phyloP scores from a whole-genome alignment of 139 green algal species.

The Deuterostichococcus epilithicus region DNA sequence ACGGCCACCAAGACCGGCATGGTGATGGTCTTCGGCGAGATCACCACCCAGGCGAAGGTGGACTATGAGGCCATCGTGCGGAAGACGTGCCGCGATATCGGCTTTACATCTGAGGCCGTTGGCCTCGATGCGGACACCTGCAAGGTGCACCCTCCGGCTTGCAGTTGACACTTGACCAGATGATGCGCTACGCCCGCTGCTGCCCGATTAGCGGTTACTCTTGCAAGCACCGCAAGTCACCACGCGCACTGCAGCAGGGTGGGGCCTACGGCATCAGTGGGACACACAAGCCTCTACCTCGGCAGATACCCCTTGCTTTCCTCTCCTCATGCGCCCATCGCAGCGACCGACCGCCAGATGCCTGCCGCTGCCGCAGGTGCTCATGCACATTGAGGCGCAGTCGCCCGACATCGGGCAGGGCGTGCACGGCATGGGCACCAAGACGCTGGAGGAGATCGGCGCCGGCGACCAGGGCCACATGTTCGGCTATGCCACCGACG shows the following conservation, averaged over 20 bases:
- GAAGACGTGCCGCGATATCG: conserved; percentile 76
- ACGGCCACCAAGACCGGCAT: conserved; percentile 98
- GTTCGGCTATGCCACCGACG: conserved; percentile 99
- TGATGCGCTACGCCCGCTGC: neutral
- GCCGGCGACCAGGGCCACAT: conserved; percentile 99
- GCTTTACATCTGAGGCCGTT: conserved; percentile 92
- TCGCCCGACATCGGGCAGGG: conserved; percentile 97
- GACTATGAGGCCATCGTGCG: conserved; percentile 95
- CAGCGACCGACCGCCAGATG: neutral
- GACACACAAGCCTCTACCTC: neutral
- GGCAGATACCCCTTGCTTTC: neutral
- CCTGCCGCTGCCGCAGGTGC: conserved; percentile 38
- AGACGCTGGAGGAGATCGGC: conserved; percentile 96
- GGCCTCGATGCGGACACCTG: conserved; percentile 95
- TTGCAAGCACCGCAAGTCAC: too few relatives aligned
- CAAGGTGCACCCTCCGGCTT: conserved; percentile 59
- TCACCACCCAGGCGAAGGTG: conserved; percentile 98
- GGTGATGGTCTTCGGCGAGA: conserved; percentile 99
- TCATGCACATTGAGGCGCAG: conserved; percentile 98
- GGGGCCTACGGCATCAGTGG: too few relatives aligned
- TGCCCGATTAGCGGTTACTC: neutral
- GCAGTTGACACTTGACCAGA: neutral
- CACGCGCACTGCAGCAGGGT: too few relatives aligned
- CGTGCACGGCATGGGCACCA: conserved; percentile 99
- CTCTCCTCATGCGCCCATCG: neutral